Percentiles rank a stretch among this genome's conserved stretches.
phyloP scores from a whole-genome alignment of 1,139 yeast genomes.

The Yamadazyma membranifaciens region DNA sequence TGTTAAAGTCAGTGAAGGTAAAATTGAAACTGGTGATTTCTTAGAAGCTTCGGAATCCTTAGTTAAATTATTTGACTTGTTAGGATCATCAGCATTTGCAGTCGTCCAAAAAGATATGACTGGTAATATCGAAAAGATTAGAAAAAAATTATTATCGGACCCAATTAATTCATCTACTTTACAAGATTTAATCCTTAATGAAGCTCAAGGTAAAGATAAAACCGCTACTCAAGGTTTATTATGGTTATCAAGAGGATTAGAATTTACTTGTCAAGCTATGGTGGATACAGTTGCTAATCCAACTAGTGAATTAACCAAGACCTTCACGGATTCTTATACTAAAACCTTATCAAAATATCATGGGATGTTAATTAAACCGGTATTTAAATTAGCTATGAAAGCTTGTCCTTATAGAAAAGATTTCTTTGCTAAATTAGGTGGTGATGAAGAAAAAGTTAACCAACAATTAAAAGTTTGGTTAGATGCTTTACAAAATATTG shows the following conservation, averaged over 20 bases:
- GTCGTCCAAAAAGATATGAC: slow-evolving; percentile 88
- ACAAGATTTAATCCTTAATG: slow-evolving; percentile 75
- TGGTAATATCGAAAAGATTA: slow-evolving; percentile 78
- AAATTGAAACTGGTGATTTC: slow-evolving; percentile 72
- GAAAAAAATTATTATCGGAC: slow-evolving; percentile 61
- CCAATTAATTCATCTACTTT: slow-evolving; percentile 66
- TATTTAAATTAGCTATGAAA: slow-evolving; percentile 91
- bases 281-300: slow-evolving; percentile 69
- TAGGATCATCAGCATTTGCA: slow-evolving; percentile 82
- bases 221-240: slow-evolving; percentile 89
- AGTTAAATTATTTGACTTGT: slow-evolving; percentile 76
- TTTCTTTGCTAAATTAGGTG: slow-evolving; percentile 77
- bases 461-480: slow-evolving; percentile 73
- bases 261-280: slow-evolving; percentile 87
- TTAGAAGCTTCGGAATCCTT: slow-evolving; percentile 83
- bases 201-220: slow-evolving; percentile 61
- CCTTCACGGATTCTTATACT: slow-evolving; percentile 80
- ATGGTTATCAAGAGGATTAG: slow-evolving; percentile 85
- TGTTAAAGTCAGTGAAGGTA: slow-evolving; percentile 61
- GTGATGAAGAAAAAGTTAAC: slow-evolving; percentile 62
- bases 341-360: slow-evolving; percentile 82
- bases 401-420: slow-evolving; percentile 92
- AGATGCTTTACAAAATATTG: slow-evolving; percentile 71
- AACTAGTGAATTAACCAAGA: slow-evolving; percentile 62
- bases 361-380: slow-evolving; percentile 77